These are phyloP conservation scores for Flueggea neowawraea DNA, from an alignment of 441 rosid genomes.

Conservation along the genomic window DNA sequence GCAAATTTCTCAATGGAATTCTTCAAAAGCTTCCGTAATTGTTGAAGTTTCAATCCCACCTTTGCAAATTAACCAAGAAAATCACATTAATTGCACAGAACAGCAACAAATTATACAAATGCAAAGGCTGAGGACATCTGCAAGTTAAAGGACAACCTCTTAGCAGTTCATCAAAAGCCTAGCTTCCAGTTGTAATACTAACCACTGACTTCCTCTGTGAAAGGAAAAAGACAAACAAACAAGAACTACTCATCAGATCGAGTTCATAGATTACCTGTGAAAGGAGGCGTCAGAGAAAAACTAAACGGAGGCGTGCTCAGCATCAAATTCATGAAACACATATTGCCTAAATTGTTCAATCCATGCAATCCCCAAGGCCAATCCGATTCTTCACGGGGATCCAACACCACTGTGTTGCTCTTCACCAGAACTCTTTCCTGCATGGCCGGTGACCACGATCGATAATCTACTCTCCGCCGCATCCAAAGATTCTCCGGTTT, in stretches of 20 bases:
- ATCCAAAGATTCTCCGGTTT: constrained; percentile 45
- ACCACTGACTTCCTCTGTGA: constrained; percentile 68
- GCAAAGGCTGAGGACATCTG: not conserved
- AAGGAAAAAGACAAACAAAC: constrained; percentile 4
- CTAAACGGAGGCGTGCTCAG: constrained; percentile 58
- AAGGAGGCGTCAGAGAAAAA: too few relatives aligned
- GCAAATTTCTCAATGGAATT: constrained; percentile 55
- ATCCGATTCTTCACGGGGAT: constrained; percentile 13
- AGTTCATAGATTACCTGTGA: not conserved
- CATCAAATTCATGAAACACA: constrained; percentile 77
- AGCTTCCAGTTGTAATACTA: constrained; percentile 89
- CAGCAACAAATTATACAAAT: not conserved
- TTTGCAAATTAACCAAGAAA: constrained; percentile 15
- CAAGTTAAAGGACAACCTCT: constrained; percentile 44
- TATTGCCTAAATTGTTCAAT: constrained; percentile 66
- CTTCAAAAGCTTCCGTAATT: constrained; percentile 96
- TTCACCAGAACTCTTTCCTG: constrained; percentile 29
- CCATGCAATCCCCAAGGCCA: constrained; percentile 59
- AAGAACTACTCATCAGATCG: not conserved
- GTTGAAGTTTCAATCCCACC: constrained; percentile 82
- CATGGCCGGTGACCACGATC: constrained; percentile 41
- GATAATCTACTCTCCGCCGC: constrained; percentile 52
- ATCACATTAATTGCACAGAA: constrained; percentile 2
- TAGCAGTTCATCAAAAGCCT: constrained; percentile 83
- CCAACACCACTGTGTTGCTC: constrained; percentile 26